Evolutionary conservation across 305 asterid genomes (phyloP).

Genomic region (Nicotiana rustica): DNA sequence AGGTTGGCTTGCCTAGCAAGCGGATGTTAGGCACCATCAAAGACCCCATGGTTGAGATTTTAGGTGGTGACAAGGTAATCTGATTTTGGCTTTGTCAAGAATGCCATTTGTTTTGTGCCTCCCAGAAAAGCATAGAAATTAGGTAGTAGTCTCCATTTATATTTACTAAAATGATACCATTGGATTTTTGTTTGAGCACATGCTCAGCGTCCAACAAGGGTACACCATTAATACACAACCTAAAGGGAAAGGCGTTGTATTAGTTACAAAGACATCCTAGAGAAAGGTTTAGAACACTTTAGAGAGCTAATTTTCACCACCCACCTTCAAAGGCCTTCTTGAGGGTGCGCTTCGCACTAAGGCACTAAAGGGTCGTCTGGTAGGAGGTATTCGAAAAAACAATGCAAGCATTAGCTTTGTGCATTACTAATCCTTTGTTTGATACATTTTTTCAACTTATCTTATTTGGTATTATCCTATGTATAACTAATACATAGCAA

Average conservation of each 20-base stretch:
- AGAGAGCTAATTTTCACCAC: slow-evolving; percentile 19
- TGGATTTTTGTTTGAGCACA: neutral
- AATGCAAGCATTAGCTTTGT: too few relatives aligned
- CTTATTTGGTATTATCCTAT: too few relatives aligned
- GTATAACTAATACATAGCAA: too few relatives aligned
- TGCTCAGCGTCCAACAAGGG: neutral
- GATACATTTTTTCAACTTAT: too few relatives aligned
- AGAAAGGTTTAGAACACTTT: neutral
- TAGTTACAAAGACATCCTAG: neutral
- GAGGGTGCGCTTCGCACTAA: neutral
- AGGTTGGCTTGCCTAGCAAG: too few relatives aligned
- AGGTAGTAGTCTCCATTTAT: neutral
- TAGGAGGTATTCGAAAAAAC: too few relatives aligned
- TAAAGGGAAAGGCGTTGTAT: neutral
- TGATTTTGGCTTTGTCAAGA: neutral
- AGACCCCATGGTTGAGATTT: too few relatives aligned
- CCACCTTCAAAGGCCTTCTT: slow-evolving; percentile 1
- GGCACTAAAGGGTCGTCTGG: neutral
- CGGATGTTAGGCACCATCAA: too few relatives aligned
- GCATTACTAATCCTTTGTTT: too few relatives aligned
- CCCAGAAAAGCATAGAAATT: neutral
- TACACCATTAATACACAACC: slow-evolving; percentile 12
- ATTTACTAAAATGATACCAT: neutral
- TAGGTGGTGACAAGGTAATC: too few relatives aligned
- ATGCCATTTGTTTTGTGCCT: slow-evolving; percentile 1